Conservation (phyloP, 2,329 filamentous ascomycete species). For the Colletotrichum phormii region DNA sequence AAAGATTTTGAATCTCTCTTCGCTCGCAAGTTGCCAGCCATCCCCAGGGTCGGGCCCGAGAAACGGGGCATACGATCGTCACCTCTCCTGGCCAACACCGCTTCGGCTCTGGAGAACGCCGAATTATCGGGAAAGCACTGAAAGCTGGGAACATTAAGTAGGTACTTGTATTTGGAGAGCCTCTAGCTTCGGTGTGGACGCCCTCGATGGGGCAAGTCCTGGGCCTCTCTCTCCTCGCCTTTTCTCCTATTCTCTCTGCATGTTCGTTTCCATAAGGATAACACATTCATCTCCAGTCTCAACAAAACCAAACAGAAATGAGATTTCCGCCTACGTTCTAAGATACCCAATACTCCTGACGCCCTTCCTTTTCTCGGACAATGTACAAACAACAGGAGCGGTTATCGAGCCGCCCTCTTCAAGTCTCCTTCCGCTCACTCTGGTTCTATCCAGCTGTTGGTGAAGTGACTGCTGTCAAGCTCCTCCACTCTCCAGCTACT, state of each 20-base stretch:
- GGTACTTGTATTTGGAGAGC: background rate
- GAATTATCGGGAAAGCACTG: background rate
- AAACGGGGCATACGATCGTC: background rate
- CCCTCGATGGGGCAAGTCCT: background rate
- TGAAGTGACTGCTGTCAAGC: conserved; percentile 46
- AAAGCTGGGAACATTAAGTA: background rate
- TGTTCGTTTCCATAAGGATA: background rate
- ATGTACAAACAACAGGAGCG: background rate
- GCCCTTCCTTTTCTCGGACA: background rate
- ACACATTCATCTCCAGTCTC: conserved; percentile 10
- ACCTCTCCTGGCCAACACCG: background rate
- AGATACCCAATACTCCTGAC: conserved; percentile 1
- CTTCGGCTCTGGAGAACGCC: background rate
- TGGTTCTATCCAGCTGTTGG: conserved; percentile 45
- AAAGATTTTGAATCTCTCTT: background rate
- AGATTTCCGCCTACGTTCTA: conserved; percentile 1
- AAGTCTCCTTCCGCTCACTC: conserved; percentile 35
- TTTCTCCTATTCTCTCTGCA: background rate
- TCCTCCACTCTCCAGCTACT: conserved; percentile 51
- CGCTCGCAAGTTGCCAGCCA: background rate
- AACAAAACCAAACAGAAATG: background rate
- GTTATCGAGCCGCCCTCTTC: background rate
- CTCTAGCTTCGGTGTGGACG: background rate
- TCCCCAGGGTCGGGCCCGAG: no score
- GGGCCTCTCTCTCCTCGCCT: background rate